Base-by-base conservation (phyloP, 164 flowering plant species). In the Buxus sempervirens region DNA sequence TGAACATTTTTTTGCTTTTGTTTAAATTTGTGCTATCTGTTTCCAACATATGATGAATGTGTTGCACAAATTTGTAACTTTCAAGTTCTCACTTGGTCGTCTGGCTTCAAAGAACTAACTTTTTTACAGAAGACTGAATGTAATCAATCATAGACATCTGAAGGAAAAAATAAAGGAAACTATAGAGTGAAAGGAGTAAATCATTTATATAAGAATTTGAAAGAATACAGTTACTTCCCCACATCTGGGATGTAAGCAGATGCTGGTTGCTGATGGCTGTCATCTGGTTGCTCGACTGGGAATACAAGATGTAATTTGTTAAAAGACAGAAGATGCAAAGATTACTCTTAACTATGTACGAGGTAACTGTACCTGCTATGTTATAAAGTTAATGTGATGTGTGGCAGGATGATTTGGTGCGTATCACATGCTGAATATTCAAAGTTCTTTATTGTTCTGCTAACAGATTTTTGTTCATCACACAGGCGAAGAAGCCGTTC, bases 401-500 rank as follows among this genome's bases (percentile, higher is more conserved):
- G 70, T 68, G 83, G 81, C 80, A 80, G 73, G 76, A 63, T 42
- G 51, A 38, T n/a, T 42, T 55, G 54, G 27, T 48, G 51, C 62
- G 64, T 22, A 7, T 54, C 12, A 63, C 55, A 22, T 38, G 16
- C 23, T 60, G 54, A 38, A 42, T 68, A 56, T 26, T 32, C 20
- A 5, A 28, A 32, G 36, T 73, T 68, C 25, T 24, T 20, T 22
- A 38, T 38, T 53, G 65, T 36, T 24, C 15, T 19, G 36, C 38
- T 74, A 6, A 41, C 21, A 54, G 22, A 13, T 60, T 66, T 76
- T 74, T 18, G 51, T 60, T 65, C 54, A 61, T 68, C 73, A 32
- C 64, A 74, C 85, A 95, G 99, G 79, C 74, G 91, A 36, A 86
- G 78, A 76, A 91, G 93, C 75, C 88, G 88, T 59, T 95, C 98